Percentiles rank a stretch among this genome's conserved stretches.
phyloP scores from a whole-genome alignment of 257 asterid species.

The Plantago ovata region DNA sequence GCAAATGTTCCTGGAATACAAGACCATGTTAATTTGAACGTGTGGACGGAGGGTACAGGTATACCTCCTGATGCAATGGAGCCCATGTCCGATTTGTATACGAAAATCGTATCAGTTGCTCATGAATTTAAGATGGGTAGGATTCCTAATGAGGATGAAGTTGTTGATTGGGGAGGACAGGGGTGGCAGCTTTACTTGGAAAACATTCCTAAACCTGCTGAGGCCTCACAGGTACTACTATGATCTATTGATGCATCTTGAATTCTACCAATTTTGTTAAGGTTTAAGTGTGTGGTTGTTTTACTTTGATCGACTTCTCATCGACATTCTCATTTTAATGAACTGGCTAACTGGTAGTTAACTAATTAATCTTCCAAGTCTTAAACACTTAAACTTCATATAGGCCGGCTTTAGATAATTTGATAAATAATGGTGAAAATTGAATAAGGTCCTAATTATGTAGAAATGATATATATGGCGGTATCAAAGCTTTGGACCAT shows the following conservation, averaged over 20 bases:
- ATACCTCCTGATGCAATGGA: conserved; percentile 96
- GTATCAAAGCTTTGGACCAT: no score
- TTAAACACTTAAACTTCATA: no score
- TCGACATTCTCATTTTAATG: neutral
- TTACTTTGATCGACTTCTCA: neutral
- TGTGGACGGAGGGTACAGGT: conserved; percentile 91
- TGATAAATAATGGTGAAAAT: no score
- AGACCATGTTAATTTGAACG: conserved; percentile 56
- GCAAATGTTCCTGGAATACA: conserved; percentile 79
- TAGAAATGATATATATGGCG: no score
- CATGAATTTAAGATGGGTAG: conserved; percentile 76
- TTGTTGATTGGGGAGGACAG: conserved; percentile 84
- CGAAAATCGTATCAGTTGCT: conserved; percentile 72
- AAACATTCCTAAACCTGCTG: conserved; percentile 70
- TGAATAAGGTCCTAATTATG: no score
- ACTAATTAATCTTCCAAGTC: no score
- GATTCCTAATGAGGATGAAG: conserved; percentile 94
- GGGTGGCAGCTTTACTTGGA: conserved; percentile 96
- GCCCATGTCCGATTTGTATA: conserved; percentile 73
- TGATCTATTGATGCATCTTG: conserved; percentile 1
- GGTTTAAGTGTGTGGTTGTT: neutral
- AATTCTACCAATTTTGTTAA: neutral
- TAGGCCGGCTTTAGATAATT: no score
- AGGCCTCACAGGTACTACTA: conserved; percentile 84
- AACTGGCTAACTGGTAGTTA: no score